Base-by-base conservation (phyloP, 164 flowering plant species). In the Santalum album region DNA sequence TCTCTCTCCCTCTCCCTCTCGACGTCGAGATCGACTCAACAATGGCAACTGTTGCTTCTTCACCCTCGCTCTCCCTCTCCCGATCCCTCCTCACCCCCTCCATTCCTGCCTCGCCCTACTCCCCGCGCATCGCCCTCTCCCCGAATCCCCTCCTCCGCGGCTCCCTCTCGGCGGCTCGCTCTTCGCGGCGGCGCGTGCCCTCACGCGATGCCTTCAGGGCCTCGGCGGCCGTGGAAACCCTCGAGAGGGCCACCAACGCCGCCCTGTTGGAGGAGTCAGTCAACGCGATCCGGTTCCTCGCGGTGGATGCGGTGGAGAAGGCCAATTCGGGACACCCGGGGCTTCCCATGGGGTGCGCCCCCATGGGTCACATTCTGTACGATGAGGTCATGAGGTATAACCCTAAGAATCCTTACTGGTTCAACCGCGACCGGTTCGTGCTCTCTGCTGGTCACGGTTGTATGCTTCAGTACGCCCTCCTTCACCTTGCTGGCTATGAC, bases 261-360 rank as follows among this genome's bases (percentile, higher is more conserved):
- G 25, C 79, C 4, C 57, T 94, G 51, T 75, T 94, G 1, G 95
- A 85, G 58, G 82, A 87, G 51, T 87, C 96, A 29, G 59, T 94
- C 45, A 94, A 94, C 62, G 78, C 97, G 36, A 90, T 90, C 55
- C 52, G 99, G 52, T 90, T 90, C 63, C 64, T 94, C 46, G 88
- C 99, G 1, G 71, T 94, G 16, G 99, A 92, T 63, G 95, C 97
- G 4, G 97, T 94, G 0, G 96, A 94, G 74, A 94, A 90, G 74
- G 99, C 99, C 1, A 90, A 94, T 57, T 87, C 97, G 16, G 96
- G 99, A 1, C 99, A 94, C 64, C 99, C 99, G 1, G 99, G 99
- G 44, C 51, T 94, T 65, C 99, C 99, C 19, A 94, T 94, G 99
- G 99, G 99, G 0, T 90, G 97, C 60, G 99, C 99, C 12, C 99